Evolutionary conservation across 129 eudicot genomes (phyloP).

Genomic region (Silybum marianum): DNA sequence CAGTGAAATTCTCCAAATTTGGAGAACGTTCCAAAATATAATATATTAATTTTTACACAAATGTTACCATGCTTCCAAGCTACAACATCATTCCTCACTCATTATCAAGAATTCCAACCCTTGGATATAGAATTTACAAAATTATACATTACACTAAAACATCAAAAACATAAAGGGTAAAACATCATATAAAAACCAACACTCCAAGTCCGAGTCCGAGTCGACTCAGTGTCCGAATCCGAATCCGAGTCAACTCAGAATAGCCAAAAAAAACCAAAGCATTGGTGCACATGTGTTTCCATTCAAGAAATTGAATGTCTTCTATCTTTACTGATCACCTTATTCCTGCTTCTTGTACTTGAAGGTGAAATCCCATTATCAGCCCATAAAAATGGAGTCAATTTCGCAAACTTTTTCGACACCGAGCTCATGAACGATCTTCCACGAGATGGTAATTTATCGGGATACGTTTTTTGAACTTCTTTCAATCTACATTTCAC

Average conservation of each 20-base stretch:
- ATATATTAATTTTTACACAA: background rate
- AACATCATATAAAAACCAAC: conserved; percentile 1
- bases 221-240: background rate
- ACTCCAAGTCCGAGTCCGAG: background rate
- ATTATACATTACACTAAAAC: conserved; percentile 15
- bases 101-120: conserved; percentile 8
- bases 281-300: background rate
- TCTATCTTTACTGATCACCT: conserved; percentile 54
- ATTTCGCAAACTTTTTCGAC: conserved; percentile 62
- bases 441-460: conserved; percentile 50
- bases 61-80: background rate
- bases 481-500: conserved; percentile 65
- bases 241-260: background rate
- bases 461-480: conserved; percentile 38
- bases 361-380: conserved; percentile 54
- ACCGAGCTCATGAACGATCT: conserved; percentile 70
- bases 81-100: background rate
- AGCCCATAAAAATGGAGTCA: conserved; percentile 40
- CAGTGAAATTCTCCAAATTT: no score
- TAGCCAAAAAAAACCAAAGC: background rate
- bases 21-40: background rate
- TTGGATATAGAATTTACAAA: background rate
- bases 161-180: background rate
- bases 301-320: conserved; percentile 62
- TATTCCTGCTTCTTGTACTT: conserved; percentile 40